These are phyloP conservation scores for Phytophthora idaei DNA, from an alignment of 352 stramenopile species.

Conservation along the genomic window DNA sequence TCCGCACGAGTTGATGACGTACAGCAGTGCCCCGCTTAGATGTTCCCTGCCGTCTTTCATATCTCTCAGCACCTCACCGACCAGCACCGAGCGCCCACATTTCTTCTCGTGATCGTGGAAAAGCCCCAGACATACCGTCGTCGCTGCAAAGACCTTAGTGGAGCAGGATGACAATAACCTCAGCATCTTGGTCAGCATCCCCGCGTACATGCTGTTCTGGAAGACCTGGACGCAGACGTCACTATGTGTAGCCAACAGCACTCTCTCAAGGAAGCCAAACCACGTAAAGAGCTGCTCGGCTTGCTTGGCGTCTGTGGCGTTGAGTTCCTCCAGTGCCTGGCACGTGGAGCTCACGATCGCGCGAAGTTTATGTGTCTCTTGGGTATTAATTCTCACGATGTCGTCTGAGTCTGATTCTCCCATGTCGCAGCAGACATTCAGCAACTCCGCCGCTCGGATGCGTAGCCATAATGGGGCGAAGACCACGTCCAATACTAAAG, in stretches of 20 bases:
- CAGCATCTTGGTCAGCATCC: slow-evolving; percentile 71
- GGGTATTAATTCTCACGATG: slow-evolving; percentile 10
- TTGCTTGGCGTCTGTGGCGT: slow-evolving; percentile 45
- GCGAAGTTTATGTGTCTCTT: slow-evolving; percentile 54
- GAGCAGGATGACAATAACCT: slow-evolving; percentile 57
- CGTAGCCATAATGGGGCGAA: slow-evolving; percentile 70
- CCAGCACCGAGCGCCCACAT: slow-evolving; percentile 40
- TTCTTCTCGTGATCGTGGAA: slow-evolving; percentile 64
- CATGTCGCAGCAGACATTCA: slow-evolving; percentile 50
- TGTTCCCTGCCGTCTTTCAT: slow-evolving; percentile 66
- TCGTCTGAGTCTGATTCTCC: slow-evolving; percentile 21
- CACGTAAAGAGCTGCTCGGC: slow-evolving; percentile 60
- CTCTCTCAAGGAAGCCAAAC: slow-evolving; percentile 65
- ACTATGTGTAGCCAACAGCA: slow-evolving; percentile 50
- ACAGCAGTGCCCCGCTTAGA: slow-evolving; percentile 66
- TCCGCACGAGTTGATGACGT: slow-evolving; percentile 86
- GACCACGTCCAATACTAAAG: slow-evolving; percentile 69
- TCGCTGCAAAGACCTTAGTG: slow-evolving; percentile 69
- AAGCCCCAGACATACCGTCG: slow-evolving; percentile 57
- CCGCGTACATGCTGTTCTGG: slow-evolving; percentile 58
- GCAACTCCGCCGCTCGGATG: slow-evolving; percentile 61
- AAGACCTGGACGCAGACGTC: slow-evolving; percentile 49
- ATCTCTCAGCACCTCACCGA: slow-evolving; percentile 53
- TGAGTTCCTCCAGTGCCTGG: slow-evolving; percentile 64
- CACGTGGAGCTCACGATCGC: slow-evolving; percentile 77